These are phyloP conservation scores for Colletotrichum tabaci DNA, from an alignment of 2,329 filamentous ascomycete species.

Conservation along the genomic window DNA sequence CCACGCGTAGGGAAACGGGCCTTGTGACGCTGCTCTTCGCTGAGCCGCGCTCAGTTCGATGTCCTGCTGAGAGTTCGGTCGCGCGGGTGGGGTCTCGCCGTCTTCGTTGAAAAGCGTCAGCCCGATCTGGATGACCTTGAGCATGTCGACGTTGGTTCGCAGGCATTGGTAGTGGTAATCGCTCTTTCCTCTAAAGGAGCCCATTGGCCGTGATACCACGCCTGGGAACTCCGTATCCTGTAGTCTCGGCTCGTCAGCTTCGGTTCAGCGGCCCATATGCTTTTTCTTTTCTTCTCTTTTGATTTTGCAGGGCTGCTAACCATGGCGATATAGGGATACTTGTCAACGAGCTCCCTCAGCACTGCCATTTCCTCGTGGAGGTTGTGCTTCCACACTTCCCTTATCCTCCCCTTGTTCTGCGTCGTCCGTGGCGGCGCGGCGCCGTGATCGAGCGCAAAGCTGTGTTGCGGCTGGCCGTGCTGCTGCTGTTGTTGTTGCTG, in stretches of 20 bases:
- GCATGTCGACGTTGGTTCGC: conserved; percentile 95
- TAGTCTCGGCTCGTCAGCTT: conserved; percentile 29
- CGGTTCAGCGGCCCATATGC: conserved; percentile 11
- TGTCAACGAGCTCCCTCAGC: conserved; percentile 86
- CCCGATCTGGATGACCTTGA: conserved; percentile 97
- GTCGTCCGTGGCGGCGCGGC: conserved; percentile 62
- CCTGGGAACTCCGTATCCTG: conserved; percentile 99
- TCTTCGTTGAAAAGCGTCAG: conserved; percentile 94
- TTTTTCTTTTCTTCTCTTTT: no score
- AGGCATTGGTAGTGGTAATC: conserved; percentile 99
- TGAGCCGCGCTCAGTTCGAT: conserved; percentile 55
- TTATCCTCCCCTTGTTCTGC: conserved; percentile 86
- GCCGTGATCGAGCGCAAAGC: conserved; percentile 40
- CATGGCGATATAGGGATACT: conserved; percentile 98
- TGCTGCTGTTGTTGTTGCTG: conserved; percentile 74
- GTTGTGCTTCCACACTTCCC: conserved; percentile 96
- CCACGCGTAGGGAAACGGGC: conserved; percentile 88
- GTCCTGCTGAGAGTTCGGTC: conserved; percentile 66
- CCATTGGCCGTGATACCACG: conserved; percentile 95
- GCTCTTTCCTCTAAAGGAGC: conserved; percentile 92
- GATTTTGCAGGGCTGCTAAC: conserved; percentile 65
- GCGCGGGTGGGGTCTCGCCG: conserved; percentile 86
- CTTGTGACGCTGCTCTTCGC: conserved; percentile 58
- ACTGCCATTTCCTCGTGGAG: conserved; percentile 91
- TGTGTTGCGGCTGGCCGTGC: conserved; percentile 59